Evolutionary conservation across 108 stramenopile species (phyloP).

Genomic region (Fragilariopsis cylindrus): DNA sequence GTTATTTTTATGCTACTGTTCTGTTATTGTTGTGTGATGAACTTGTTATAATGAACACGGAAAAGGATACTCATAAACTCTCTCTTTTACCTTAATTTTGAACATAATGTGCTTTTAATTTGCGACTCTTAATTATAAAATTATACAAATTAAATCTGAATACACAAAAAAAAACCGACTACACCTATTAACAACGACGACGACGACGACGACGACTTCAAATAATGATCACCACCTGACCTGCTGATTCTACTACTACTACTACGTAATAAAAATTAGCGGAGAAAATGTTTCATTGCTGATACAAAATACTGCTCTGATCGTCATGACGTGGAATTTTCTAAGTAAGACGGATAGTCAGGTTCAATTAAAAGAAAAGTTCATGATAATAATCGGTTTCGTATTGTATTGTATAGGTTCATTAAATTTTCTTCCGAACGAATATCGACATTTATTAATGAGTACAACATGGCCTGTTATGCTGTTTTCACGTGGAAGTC

Average conservation of each 20-base stretch:
- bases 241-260: neutral
- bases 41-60: too few relatives aligned
- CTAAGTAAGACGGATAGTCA: constrained; percentile 15
- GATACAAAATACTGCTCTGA: constrained; percentile 56
- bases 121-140: too few relatives aligned
- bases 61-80: too few relatives aligned
- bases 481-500: constrained; percentile 59
- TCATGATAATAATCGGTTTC: constrained; percentile 33
- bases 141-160: too few relatives aligned
- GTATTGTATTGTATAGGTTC: constrained; percentile 40
- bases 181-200: too few relatives aligned
- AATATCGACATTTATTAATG: constrained; percentile 58
- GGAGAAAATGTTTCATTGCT: constrained; percentile 75
- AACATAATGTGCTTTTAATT: too few relatives aligned
- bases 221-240: too few relatives aligned
- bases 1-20: neutral
- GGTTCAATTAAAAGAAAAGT: constrained; percentile 30
- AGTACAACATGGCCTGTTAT: constrained; percentile 62
- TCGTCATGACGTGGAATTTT: constrained; percentile 59
- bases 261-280: neutral
- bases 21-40: too few relatives aligned
- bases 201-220: too few relatives aligned
- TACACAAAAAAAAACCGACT: too few relatives aligned
- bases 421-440: constrained; percentile 48
- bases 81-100: too few relatives aligned